Evolutionary conservation across 2,329 filamentous ascomycete genomes (phyloP).

Genomic region (Penicillium italicum): DNA sequence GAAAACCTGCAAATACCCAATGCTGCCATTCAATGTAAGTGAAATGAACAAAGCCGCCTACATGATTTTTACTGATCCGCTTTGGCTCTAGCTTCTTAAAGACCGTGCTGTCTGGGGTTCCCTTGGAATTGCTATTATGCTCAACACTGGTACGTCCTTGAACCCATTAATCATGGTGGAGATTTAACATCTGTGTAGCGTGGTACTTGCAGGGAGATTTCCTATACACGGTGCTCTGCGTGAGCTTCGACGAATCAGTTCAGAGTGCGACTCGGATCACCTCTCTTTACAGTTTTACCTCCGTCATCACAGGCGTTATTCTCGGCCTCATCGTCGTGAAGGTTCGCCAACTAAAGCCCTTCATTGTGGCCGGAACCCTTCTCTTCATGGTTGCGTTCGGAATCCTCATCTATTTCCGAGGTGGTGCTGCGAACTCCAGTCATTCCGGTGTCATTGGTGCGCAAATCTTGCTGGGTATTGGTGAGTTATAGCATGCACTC

Average conservation of each 20-base stretch:
- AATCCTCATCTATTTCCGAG: slow-evolving; percentile 62
- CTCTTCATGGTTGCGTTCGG: slow-evolving; percentile 65
- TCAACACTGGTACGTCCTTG: slow-evolving; percentile 23
- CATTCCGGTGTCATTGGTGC: slow-evolving; percentile 60
- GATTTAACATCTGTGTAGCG: slow-evolving; percentile 29
- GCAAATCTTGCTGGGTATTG: slow-evolving; percentile 60
- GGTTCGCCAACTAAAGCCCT: slow-evolving; percentile 59
- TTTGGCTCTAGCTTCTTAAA: slow-evolving; percentile 47
- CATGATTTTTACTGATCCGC: neutral
- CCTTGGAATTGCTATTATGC: slow-evolving; percentile 51
- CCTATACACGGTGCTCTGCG: slow-evolving; percentile 60
- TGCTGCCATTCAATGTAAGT: slow-evolving; percentile 55
- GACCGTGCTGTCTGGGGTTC: slow-evolving; percentile 64
- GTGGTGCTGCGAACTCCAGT: slow-evolving; percentile 43
- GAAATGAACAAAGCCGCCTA: too few species aligned
- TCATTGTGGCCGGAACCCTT: slow-evolving; percentile 58
- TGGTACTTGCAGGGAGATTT: slow-evolving; percentile 64
- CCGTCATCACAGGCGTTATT: slow-evolving; percentile 56
- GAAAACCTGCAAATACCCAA: slow-evolving; percentile 47
- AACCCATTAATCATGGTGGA: neutral
- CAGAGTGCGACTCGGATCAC: slow-evolving; percentile 57
- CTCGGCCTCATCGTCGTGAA: slow-evolving; percentile 57
- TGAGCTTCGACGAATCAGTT: slow-evolving; percentile 59
- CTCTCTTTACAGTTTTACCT: slow-evolving; percentile 57
- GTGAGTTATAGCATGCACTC: slow-evolving; percentile 17